These are phyloP conservation scores for Monilinia fructigena DNA, from an alignment of 2,329 filamentous ascomycete genomes.

Conservation along the genomic window DNA sequence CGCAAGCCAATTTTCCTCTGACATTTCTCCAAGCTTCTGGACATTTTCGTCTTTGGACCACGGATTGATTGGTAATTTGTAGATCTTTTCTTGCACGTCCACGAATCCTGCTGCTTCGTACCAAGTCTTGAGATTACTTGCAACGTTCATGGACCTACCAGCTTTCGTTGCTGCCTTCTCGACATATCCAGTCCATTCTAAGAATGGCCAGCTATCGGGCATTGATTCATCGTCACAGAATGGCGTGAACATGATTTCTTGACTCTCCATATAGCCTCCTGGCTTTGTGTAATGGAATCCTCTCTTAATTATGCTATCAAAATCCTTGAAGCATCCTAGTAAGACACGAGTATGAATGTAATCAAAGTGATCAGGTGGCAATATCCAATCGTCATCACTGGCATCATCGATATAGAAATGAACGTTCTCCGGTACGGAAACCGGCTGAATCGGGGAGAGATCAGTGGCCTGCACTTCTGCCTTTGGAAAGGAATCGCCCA, in stretches of 20 bases:
- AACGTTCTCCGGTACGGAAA: conserved; percentile 67
- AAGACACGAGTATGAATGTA: conserved; percentile 54
- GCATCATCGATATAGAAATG: conserved; percentile 60
- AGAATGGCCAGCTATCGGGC: conserved; percentile 32
- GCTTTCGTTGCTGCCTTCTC: conserved; percentile 32
- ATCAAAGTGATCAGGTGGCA: conserved; percentile 51
- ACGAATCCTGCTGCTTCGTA: conserved; percentile 52
- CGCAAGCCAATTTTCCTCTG: conserved; percentile 34
- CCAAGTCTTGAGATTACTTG: conserved; percentile 33
- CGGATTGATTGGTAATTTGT: conserved; percentile 54
- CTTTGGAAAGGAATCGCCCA: conserved; percentile 61
- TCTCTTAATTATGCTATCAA: conserved; percentile 54
- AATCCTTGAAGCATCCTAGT: conserved; percentile 34
- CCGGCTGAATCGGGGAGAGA: conserved; percentile 66
- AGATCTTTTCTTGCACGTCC: conserved; percentile 52
- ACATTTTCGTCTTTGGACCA: conserved; percentile 48
- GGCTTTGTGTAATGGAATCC: conserved; percentile 44
- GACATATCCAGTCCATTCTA: conserved; percentile 30
- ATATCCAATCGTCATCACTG: conserved; percentile 46
- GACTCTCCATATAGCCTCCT: conserved; percentile 41
- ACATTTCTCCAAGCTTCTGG: conserved; percentile 34
- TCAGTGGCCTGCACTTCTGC: conserved; percentile 62
- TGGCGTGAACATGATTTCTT: conserved; percentile 45
- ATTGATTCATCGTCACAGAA: conserved; percentile 47
- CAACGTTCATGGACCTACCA: conserved; percentile 32